A percentile compares a stretch with the other conserved stretches of the same genome.
phyloP scores from a whole-genome alignment of 2,329 filamentous ascomycete species.

The Cryphonectria parasitica region DNA sequence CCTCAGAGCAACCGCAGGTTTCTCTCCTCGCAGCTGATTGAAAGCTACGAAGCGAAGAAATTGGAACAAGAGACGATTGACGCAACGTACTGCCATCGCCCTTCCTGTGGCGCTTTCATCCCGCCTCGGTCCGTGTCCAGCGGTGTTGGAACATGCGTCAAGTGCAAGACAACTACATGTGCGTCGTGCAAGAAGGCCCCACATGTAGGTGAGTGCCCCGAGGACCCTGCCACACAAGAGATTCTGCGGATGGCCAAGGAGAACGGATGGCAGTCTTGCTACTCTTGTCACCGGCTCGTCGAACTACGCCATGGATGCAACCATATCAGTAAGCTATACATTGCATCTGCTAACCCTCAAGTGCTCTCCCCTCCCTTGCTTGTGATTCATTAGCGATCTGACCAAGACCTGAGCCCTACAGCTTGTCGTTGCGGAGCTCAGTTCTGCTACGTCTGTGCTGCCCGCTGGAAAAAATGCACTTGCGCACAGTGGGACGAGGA shows the following conservation, averaged over 20 bases:
- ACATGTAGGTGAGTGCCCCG: not conserved
- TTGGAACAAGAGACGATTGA: not conserved
- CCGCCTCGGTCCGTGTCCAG: not conserved
- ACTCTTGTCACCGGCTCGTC: not conserved
- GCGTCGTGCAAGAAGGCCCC: not conserved
- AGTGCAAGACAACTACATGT: not conserved
- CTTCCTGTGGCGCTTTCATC: not conserved
- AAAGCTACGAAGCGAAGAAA: not conserved
- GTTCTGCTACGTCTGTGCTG: not conserved
- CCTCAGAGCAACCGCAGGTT: not conserved
- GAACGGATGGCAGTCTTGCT: not conserved
- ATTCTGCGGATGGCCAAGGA: not conserved
- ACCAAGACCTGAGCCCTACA: not conserved
- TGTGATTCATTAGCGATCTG: not conserved
- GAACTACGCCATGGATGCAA: not conserved
- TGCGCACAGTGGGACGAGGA: not conserved
- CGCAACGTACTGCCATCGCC: not conserved
- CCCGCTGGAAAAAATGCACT: not conserved
- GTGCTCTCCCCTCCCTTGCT: too few relatives aligned
- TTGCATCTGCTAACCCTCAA: not conserved
- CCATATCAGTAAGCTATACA: not conserved
- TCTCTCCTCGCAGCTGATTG: not conserved
- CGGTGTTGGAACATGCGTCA: not conserved
- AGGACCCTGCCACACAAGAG: not conserved
- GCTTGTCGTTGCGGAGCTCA: not conserved